These are phyloP conservation scores for Sugiyamaella boreocaroliniensis DNA, from an alignment of 805 yeast species.

Conservation along the genomic window DNA sequence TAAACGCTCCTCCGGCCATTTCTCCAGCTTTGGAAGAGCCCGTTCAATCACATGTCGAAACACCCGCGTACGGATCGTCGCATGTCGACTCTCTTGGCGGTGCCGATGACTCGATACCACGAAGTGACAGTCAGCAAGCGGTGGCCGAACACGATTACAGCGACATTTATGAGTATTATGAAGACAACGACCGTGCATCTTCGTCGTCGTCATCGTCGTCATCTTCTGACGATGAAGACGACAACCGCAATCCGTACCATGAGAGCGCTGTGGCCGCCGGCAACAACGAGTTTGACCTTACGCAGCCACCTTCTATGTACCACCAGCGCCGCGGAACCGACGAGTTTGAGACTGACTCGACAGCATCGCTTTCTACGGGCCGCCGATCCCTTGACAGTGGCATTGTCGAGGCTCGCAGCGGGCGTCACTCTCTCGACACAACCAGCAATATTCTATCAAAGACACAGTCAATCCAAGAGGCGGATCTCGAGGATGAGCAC, in stretches of 20 bases:
- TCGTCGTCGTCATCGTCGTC: neutral
- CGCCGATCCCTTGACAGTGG: constrained; percentile 19
- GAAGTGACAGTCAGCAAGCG: constrained; percentile 1
- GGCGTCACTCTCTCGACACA: constrained; percentile 11
- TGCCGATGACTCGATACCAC: neutral
- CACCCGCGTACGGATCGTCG: too few relatives aligned
- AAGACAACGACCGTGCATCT: neutral
- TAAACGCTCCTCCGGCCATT: too few relatives aligned
- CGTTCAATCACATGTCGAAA: too few relatives aligned
- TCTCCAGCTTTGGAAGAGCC: too few relatives aligned
- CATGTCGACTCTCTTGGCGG: neutral
- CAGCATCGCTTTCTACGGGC: constrained; percentile 28
- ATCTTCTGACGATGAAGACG: neutral
- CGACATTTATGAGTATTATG: constrained; percentile 10
- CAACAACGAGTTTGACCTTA: neutral
- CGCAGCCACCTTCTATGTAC: neutral
- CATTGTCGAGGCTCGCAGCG: constrained; percentile 3
- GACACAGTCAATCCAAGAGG: constrained; percentile 11
- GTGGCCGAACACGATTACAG: constrained; percentile 1
- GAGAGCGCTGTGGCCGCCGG: neutral
- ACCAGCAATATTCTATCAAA: constrained; percentile 14
- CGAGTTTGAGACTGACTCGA: constrained; percentile 19
- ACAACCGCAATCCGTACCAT: neutral
- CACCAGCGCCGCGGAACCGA: neutral
- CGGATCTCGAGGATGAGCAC: neutral